Percentiles rank a stretch among this genome's conserved stretches.
phyloP scores from a whole-genome alignment of 2,329 filamentous ascomycete species.

The Phoma sp. region DNA sequence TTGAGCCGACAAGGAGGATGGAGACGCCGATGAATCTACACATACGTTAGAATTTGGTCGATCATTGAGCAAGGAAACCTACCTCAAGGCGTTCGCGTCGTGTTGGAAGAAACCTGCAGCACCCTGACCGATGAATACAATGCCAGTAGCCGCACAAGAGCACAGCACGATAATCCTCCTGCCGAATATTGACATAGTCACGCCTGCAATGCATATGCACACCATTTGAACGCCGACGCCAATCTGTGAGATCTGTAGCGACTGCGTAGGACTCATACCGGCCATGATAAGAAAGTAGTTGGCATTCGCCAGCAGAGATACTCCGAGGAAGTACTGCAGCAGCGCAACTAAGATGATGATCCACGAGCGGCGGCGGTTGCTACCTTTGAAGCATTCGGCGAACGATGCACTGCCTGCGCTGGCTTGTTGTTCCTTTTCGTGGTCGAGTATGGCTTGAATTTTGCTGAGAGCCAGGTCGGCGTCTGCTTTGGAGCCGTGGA shows the following conservation, averaged over 20 bases:
- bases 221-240: conserved; percentile 10
- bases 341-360: conserved; percentile 47
- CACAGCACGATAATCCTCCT: conserved; percentile 7
- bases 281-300: conserved; percentile 17
- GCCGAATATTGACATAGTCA: conserved; percentile 6
- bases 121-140: conserved; percentile 3
- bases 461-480: conserved; percentile 7
- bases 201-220: conserved; percentile 6
- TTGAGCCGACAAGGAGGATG: neutral
- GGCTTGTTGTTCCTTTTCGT: conserved; percentile 5
- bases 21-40: neutral
- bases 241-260: conserved; percentile 10
- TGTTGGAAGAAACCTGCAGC: conserved; percentile 7
- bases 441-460: conserved; percentile 7
- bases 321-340: conserved; percentile 15
- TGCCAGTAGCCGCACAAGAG: conserved; percentile 4
- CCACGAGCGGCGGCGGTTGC: conserved; percentile 78
- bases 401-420: neutral
- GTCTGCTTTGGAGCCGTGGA: conserved; percentile 9
- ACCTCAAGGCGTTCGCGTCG: neutral
- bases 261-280: conserved; percentile 13
- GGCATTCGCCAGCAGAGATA: conserved; percentile 9
- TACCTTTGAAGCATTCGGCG: conserved; percentile 77
- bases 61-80: neutral
- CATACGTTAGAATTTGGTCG: no score